Base-by-base conservation (phyloP, 2,329 filamentous ascomycete species). In the Beauveria scarabaeidicola region DNA sequence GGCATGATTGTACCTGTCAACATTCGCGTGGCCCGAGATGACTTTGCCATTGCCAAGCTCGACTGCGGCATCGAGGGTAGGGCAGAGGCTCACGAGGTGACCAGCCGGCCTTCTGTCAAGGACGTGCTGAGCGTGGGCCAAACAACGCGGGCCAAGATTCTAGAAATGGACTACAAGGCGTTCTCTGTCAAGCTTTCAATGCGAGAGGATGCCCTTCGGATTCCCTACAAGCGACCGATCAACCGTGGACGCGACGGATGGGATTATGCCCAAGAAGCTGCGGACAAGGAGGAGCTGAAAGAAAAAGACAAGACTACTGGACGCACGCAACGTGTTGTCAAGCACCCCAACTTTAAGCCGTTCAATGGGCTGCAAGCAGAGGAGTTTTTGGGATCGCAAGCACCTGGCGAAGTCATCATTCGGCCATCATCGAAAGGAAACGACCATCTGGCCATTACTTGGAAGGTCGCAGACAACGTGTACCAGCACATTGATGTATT, bases 401-500 rank as follows among this genome's bases (percentile, higher is more conserved):
- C 88, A 55, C 81, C 87, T 7, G 94, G 94, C 52, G 94, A 97
- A 72, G 88, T 95, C 59, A 91, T 99, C 62, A 97, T 99, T 69
- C 88, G 94, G 48, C 93, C 94, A 3, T 97, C 91, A 1, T 96
- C 91, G 29, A 96, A 96, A 73, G 94, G 94, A 48, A 89, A 91
- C 61, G 94, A 99, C 72, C 94, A 99, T 76, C 80, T 99, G 59
- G 91, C 93, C 8, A 86, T 99, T 51, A 99, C 94, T 0, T 99
- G 94, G 94, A 99, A 99, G 78, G 92, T 99, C 15, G 88, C 91
- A 1, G 91, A 97, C 71, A 88, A 89, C 61, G 86, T 97, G n/a
- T 99, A 92, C 72, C 92, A 99, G 74, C 94, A 99, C 73, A 90
- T 99, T 64, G 94, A 99, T 73, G 93, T 99, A 38, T 81, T 99